These are phyloP conservation scores for Cordyceps pruinosa DNA, from an alignment of 2,329 filamentous ascomycete genomes.

Conservation along the genomic window DNA sequence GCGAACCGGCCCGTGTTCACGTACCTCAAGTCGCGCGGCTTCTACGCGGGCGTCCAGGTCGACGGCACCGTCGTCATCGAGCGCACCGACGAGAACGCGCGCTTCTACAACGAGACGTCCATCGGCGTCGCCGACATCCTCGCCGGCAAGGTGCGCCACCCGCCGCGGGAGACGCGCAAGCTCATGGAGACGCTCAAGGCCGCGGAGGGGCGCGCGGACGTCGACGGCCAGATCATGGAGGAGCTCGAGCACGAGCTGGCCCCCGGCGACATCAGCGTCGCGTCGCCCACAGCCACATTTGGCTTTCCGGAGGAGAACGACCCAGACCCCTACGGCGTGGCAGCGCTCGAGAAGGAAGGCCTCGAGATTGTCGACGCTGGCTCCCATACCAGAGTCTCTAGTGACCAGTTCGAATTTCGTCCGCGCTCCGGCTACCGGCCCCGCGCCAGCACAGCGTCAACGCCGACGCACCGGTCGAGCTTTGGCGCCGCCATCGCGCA, in stretches of 20 bases:
- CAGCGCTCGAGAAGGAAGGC: slow-evolving; percentile 29
- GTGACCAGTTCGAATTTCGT: slow-evolving; percentile 29
- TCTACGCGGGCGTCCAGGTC: slow-evolving; percentile 80
- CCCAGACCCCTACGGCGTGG: slow-evolving; percentile 32
- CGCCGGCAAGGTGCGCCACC: slow-evolving; percentile 35
- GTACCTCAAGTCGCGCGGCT: slow-evolving; percentile 82
- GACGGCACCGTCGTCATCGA: slow-evolving; percentile 85
- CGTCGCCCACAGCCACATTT: slow-evolving; percentile 26
- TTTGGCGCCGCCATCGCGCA: not conserved
- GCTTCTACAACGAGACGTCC: slow-evolving; percentile 66
- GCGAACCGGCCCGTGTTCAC: slow-evolving; percentile 50
- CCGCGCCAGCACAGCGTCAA: slow-evolving; percentile 8
- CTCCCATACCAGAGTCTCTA: slow-evolving; percentile 27
- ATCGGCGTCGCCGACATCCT: slow-evolving; percentile 42
- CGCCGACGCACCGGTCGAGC: not conserved
- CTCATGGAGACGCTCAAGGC: slow-evolving; percentile 29
- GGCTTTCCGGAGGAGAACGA: slow-evolving; percentile 31
- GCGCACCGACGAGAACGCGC: slow-evolving; percentile 79
- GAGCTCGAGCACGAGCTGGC: slow-evolving; percentile 28
- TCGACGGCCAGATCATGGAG: slow-evolving; percentile 26
- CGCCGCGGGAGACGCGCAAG: slow-evolving; percentile 22
- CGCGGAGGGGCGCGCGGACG: slow-evolving; percentile 27
- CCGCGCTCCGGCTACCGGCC: slow-evolving; percentile 20
- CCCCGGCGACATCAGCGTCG: slow-evolving; percentile 29
- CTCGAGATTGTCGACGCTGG: slow-evolving; percentile 31